Evolutionary conservation across 83 land plant genomes (phyloP).

Genomic region (Thuja plicata): DNA sequence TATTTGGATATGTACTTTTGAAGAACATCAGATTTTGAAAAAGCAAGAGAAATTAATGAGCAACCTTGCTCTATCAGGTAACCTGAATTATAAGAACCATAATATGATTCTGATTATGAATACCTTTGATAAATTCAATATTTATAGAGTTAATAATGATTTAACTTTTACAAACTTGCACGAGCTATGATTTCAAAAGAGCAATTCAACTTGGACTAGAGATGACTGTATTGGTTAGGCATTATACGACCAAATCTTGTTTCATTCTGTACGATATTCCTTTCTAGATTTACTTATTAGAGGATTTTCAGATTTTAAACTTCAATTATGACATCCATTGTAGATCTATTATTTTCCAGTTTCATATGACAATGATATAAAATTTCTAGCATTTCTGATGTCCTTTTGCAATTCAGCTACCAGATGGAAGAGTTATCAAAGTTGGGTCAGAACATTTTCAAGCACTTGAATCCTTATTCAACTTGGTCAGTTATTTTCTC

Average conservation of each 20-base stretch:
- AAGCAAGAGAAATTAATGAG: slow-evolving; percentile 57
- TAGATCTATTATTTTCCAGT: neutral
- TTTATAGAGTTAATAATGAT: neutral
- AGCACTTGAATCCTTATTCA: too few relatives aligned
- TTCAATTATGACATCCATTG: neutral
- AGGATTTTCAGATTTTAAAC: neutral
- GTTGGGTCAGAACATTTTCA: too few relatives aligned
- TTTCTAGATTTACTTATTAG: neutral
- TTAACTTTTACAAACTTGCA: neutral
- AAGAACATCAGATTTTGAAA: too few relatives aligned
- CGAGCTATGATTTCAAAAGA: slow-evolving; percentile 54
- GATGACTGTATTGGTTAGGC: slow-evolving; percentile 54
- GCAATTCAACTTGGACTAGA: slow-evolving; percentile 57
- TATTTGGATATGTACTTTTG: too few relatives aligned
- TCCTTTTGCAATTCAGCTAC: slow-evolving; percentile 31
- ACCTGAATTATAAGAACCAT: neutral
- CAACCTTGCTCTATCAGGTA: slow-evolving; percentile 61
- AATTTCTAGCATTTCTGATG: neutral
- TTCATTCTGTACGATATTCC: neutral
- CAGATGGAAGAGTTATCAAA: slow-evolving; percentile 65
- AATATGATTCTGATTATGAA: neutral
- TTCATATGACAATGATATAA: too few relatives aligned
- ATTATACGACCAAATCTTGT: slow-evolving; percentile 34
- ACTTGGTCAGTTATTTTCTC: too few relatives aligned
- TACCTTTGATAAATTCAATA: neutral